phyloP scores from a whole-genome alignment of 1,284 basidiomycete genomes.

The Ustilago lituana region DNA sequence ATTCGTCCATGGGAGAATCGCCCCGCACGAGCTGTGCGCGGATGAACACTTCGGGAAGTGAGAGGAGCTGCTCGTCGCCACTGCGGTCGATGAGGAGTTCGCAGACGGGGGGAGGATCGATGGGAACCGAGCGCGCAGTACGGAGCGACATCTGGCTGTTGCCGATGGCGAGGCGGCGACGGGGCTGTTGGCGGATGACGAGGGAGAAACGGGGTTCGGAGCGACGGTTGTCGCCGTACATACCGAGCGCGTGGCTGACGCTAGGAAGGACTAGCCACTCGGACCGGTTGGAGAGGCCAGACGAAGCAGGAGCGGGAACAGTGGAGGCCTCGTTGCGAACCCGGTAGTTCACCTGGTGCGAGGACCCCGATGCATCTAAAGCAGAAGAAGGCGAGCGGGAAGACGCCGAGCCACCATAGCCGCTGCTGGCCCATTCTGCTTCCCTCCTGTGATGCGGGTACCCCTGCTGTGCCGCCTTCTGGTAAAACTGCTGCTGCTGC shows the following conservation, averaged over 20 bases:
- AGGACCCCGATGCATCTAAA: not conserved
- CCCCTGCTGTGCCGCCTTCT: not conserved
- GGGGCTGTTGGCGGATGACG: constrained; percentile 48
- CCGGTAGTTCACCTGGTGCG: constrained; percentile 13
- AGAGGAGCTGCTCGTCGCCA: constrained; percentile 46
- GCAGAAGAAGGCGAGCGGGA: constrained; percentile 19
- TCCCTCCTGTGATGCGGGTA: constrained; percentile 9
- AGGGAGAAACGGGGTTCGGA: constrained; percentile 40
- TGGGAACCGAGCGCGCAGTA: constrained; percentile 39
- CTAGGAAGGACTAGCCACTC: constrained; percentile 39
- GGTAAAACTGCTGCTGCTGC: constrained; percentile 4
- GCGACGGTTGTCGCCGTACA: constrained; percentile 25
- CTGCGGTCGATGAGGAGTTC: constrained; percentile 43
- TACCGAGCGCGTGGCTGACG: constrained; percentile 25
- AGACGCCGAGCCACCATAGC: no score
- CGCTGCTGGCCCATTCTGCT: constrained; percentile 14
- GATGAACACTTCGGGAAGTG: constrained; percentile 43
- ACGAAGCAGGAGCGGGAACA: not conserved
- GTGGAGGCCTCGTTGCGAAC: not conserved
- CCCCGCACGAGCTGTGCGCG: constrained; percentile 34
- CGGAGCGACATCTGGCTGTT: constrained; percentile 51
- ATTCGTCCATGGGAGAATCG: constrained; percentile 29
- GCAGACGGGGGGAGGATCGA: constrained; percentile 49
- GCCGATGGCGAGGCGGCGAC: constrained; percentile 40
- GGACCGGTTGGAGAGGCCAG: constrained; percentile 13